Evolutionary conservation across 2,329 filamentous ascomycete species (phyloP), one percentile per base, ranked within the genome.

Genomic region (Hymenoscyphus fraxineus): DNA sequence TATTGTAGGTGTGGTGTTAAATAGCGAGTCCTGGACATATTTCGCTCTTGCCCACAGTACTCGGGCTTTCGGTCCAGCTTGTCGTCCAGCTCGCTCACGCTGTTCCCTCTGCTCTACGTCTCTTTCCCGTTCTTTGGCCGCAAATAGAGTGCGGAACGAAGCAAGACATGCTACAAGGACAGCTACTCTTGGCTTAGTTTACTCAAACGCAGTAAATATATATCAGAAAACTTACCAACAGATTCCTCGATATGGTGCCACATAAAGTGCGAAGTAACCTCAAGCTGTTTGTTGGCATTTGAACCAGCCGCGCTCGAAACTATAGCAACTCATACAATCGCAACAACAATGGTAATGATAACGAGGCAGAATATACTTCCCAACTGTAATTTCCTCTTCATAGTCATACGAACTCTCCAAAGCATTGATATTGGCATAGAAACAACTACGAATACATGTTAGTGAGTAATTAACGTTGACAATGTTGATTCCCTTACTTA

Each of bases 91-190:
- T 27, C 27, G 27, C 27, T 27, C 27, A 27, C 27, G 27, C 27
- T 27, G 27, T 27, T 27, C 27, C 27, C 27, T 27, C 27, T 27
- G 27, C 27, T 27, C 27, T 27, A 3, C 27, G 27, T 27, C 27
- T 27, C 27, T 27, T 27, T 27, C 27, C 27, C 27, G 27, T 27
- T 27, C 27, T 27, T 27, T 27, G 27, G 27, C 27, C 27, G 27
- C 27, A 27, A 58, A 58, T 9, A 58, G 55, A 31, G 55, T 16
- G 19, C 55, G 55, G 31, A 58, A 58, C 3, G 55, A 58, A 10
- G 55, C 55, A 3, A 58, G 55, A 32, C 55, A 58, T 58, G 55
- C 55, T 12, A 58, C 35, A 27, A 58, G 32, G 9, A 58, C 35
- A 5, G 55, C 55, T 58, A 58, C 32, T 13, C 3, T 41, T 41